These are phyloP conservation scores for Globisporangium rhizosaccharum DNA, from an alignment of 352 stramenopile species.

Conservation along the genomic window DNA sequence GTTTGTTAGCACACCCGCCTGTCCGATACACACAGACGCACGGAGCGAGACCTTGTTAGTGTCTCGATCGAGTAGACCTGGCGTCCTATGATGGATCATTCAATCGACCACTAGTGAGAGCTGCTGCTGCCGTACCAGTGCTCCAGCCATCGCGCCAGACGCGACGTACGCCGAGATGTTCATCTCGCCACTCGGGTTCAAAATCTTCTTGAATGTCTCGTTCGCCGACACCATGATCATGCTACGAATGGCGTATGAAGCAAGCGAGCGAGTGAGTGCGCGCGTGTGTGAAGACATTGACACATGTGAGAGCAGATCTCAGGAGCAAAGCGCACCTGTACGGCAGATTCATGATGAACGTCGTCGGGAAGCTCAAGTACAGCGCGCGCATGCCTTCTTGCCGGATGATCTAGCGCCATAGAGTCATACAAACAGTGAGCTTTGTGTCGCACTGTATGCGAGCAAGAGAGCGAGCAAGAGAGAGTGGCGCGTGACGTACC, in stretches of 20 bases:
- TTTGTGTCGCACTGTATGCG: conserved; percentile 7
- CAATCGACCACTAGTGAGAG: background rate
- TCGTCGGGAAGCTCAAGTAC: conserved; percentile 97
- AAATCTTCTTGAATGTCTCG: conserved; percentile 94
- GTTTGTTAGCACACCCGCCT: conserved; percentile 90
- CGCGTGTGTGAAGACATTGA: background rate
- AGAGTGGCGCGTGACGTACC: conserved; percentile 28
- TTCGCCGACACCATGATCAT: conserved; percentile 98
- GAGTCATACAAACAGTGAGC: conserved; percentile 13
- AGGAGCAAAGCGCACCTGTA: conserved; percentile 69
- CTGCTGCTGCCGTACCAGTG: conserved; percentile 62
- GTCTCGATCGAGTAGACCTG: background rate
- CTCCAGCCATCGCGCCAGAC: conserved; percentile 91
- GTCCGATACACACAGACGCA: background rate
- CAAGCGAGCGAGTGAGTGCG: background rate
- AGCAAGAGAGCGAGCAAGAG: background rate
- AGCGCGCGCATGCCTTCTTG: conserved; percentile 72
- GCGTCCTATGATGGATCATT: background rate
- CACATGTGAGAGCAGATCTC: background rate
- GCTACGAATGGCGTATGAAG: conserved; percentile 35
- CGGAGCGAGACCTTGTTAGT: background rate
- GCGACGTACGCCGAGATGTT: conserved; percentile 91
- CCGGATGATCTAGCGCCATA: conserved; percentile 49
- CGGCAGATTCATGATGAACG: conserved; percentile 97
- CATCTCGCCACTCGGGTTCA: conserved; percentile 85